Conservation (phyloP, 306 rosid genomes). For the Castanea mollissima region DNA sequence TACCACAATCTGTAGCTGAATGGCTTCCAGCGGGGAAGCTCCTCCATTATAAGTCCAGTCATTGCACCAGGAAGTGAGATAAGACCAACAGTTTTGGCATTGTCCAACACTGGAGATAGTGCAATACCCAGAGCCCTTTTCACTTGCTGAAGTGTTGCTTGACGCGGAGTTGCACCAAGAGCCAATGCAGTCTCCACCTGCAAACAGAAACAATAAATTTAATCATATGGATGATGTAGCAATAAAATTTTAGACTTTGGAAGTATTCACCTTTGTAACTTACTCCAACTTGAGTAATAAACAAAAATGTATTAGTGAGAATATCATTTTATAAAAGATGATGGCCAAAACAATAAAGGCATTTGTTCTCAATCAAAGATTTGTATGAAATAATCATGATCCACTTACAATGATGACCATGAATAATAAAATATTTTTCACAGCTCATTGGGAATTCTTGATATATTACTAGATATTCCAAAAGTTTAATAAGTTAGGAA, state of each 20-base stretch:
- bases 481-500: no score
- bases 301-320: neutral
- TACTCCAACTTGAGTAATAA: neutral
- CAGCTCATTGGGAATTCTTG: no score
- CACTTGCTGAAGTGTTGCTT: constrained; percentile 86
- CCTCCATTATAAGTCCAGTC: constrained; percentile 99
- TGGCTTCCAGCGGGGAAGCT: constrained; percentile 92
- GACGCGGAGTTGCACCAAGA: constrained; percentile 88
- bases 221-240: neutral
- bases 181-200: constrained; percentile 97
- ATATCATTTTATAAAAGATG: neutral
- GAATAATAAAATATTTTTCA: no score
- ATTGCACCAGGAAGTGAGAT: constrained; percentile 96
- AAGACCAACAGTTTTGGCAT: constrained; percentile 87
- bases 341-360: no score
- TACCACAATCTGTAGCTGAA: constrained; percentile 89
- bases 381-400: no score
- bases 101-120: constrained; percentile 85
- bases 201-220: neutral
- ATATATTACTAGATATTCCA: no score
- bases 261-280: neutral
- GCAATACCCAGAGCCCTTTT: constrained; percentile 77
- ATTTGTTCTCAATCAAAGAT: no score
- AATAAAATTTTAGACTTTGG: neutral
- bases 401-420: no score